Evolutionary conservation across 78 protist species (phyloP), one percentile per base, ranked within the genome.

Genomic region (Planoprotostelium fungivorum): DNA sequence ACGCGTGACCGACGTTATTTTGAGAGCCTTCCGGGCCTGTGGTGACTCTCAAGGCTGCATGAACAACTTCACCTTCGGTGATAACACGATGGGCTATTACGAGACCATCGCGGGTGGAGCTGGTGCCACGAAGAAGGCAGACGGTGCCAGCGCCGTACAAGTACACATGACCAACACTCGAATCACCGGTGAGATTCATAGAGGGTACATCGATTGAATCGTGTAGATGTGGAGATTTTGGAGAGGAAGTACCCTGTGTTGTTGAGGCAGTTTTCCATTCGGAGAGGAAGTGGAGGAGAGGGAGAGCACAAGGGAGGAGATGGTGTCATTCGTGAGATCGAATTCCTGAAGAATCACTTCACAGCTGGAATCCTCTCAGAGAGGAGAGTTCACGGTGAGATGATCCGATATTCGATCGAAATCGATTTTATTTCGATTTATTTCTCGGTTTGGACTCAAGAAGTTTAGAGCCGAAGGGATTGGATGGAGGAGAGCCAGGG

Each of bases 121-220:
- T 23, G 99, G 99, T n/a, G 99, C 99, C 36, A 98, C 98, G 29
- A 96, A 96, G 25, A 34, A 1, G 16, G 93, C 38, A 31, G 34
- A 97, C 85, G 99, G 99, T 29, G 88, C 89, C 38, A 29, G 87
- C 10, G 98, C 95, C 86, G 99, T 98, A 34, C 99, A 98, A 63
- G 96, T 97, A 34, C 99, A 98, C 93, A 98, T 98, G 99, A 98
- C 99, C 37, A 98, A 98, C 92, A 97, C 99, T 31, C 87, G 99
- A 36, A 94, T 96, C 84, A 97, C 99, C 0, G 90, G 90, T 89
- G 23, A 28, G 9, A 31, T 85, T 25, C 35, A 35, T 35, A 5
- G 10, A 36, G 34, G 63, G 37, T 16, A 5, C 38, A 34, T 16
- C 10, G 1, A 16, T 23, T 89, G 36, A 90, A 5, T 5, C 1